Base-by-base conservation (phyloP, 305 asterid species). In the Solanum hybrid region DNA sequence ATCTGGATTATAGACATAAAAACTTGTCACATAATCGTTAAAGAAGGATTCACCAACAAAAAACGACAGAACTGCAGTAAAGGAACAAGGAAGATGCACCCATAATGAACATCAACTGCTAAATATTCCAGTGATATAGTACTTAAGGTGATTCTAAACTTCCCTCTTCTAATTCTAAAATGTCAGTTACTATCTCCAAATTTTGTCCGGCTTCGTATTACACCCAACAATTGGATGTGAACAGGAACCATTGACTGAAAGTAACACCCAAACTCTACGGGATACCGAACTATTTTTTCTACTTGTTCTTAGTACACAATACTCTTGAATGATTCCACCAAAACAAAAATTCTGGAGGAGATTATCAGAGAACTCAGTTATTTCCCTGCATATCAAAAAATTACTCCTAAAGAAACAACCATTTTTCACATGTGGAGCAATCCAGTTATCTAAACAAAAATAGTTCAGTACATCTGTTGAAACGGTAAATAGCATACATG, bases 1-100 rank as follows among this genome's bases (percentile, higher is more conserved):
- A 93, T 97, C 99, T 97, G 94, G n/a, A 89, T 26, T 39, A 7
- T 22, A 41, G 51, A 78, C 89, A 89, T 20, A 89, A 61, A 22
- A 61, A 10, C 75, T 20, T 22, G 14, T 38, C 85, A 75, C 22
- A 7, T 87, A 41, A 90, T 32, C 31, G 0, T 0, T 82, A 3
- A 38, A 41, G 37, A 39, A 81, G 32, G 36, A 81, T 39, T 81
- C 9, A 0, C 70, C 68, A 81, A 81, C 24, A 26, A 81, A 24
- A 39, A 39, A 36, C 1, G 0, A 26, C 34, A 39, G 24, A 41
- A 41, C 87, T 79, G 84, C 51, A 34, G 29, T 79, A 79, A 78
- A 32, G 41, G 83, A 0, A 33, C 14, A 33, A 34, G 84, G 51
- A 34, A 22, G 29, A 33, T 79, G 84, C 9, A n/a, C 17, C 51